Percentiles rank a stretch among this genome's conserved stretches.
These are phyloP conservation scores for Colletotrichum theobromicola DNA, from an alignment of 2,329 filamentous ascomycete genomes.

Conservation along the genomic window DNA sequence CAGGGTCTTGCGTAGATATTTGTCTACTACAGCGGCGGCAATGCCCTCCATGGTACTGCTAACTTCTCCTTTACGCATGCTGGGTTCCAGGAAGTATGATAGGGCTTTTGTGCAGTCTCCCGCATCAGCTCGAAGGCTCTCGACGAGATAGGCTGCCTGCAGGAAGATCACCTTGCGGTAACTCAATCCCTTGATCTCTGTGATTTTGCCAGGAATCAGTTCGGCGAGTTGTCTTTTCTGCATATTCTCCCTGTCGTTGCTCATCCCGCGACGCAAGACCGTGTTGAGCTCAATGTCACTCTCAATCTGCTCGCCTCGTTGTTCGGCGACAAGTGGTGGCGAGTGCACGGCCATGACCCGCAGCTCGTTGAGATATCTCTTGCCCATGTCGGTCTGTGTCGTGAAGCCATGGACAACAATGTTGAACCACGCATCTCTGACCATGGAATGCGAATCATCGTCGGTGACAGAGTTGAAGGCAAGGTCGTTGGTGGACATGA, in stretches of 20 bases:
- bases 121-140: constrained; percentile 82
- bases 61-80: constrained; percentile 70
- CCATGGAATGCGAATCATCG: constrained; percentile 74
- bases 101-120: constrained; percentile 91
- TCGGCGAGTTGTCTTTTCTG: constrained; percentile 81
- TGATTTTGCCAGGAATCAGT: constrained; percentile 76
- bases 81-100: constrained; percentile 93
- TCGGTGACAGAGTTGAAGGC: constrained; percentile 54
- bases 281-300: constrained; percentile 98
- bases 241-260: constrained; percentile 74
- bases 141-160: constrained; percentile 87
- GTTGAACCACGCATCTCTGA: constrained; percentile 98
- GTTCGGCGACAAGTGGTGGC: constrained; percentile 84
- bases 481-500: constrained; percentile 74
- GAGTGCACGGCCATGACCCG: constrained; percentile 87
- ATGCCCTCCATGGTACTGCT: constrained; percentile 70
- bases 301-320: constrained; percentile 87
- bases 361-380: constrained; percentile 77
- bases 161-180: constrained; percentile 94
- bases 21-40: constrained; percentile 72
- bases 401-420: constrained; percentile 93
- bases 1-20: constrained; percentile 79
- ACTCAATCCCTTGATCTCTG: constrained; percentile 80
- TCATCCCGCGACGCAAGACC: constrained; percentile 85
- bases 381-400: constrained; percentile 73